Evolutionary conservation across 805 yeast species (phyloP).

Genomic region (Yamadazyma takamatsuzukensis): DNA sequence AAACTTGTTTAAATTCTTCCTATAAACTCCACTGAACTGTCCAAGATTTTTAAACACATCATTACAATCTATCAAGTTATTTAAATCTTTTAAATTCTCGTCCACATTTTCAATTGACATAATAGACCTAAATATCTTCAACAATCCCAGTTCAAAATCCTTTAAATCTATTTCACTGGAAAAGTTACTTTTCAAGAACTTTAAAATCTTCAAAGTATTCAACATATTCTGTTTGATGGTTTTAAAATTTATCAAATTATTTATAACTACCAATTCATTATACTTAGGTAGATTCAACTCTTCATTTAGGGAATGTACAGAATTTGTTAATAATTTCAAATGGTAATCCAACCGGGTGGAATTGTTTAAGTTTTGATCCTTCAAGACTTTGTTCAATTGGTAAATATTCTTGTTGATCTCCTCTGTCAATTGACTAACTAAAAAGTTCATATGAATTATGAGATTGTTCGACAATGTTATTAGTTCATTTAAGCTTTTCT

Average conservation of each 20-base stretch:
- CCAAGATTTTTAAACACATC: slow-evolving; percentile 53
- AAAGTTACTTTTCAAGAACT: slow-evolving; percentile 20
- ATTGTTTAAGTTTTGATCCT: slow-evolving; percentile 16
- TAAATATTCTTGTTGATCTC: slow-evolving; percentile 46
- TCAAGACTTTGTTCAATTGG: slow-evolving; percentile 35
- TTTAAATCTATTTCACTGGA: slow-evolving; percentile 5
- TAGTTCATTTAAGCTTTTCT: slow-evolving; percentile 30
- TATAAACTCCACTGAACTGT: slow-evolving; percentile 48
- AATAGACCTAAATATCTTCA: slow-evolving; percentile 5
- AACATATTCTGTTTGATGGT: slow-evolving; percentile 42
- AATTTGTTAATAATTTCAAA: slow-evolving; percentile 54
- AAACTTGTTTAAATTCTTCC: slow-evolving; percentile 38
- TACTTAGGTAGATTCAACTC: slow-evolving; percentile 31
- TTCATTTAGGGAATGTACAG: slow-evolving; percentile 52
- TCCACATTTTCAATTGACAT: slow-evolving; percentile 17
- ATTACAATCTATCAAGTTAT: slow-evolving; percentile 44
- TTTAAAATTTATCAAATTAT: slow-evolving; percentile 41
- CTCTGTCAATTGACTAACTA: slow-evolving; percentile 49
- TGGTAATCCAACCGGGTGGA: slow-evolving; percentile 65
- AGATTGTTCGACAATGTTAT: slow-evolving; percentile 49
- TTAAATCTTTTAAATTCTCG: slow-evolving; percentile 41
- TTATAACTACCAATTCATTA: slow-evolving; percentile 17
- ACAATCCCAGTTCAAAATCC: slow-evolving; percentile 7
- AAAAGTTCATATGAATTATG: slow-evolving; percentile 58
- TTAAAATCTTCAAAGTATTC: slow-evolving; percentile 47